Conservation (phyloP, 306 rosid genomes). For the Inga laurina region DNA sequence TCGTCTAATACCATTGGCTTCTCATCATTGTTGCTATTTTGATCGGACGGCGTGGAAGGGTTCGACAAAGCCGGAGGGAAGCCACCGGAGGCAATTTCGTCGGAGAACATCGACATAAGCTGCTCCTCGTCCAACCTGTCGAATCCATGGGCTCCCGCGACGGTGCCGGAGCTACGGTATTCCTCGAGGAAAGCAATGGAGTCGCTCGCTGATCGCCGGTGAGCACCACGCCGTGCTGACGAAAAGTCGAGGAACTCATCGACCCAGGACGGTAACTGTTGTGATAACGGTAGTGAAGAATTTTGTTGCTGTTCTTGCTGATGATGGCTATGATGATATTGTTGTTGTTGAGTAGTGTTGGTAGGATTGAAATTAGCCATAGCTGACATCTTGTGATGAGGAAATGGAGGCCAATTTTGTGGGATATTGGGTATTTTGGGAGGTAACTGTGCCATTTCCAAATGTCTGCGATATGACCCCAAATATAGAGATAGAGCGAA, state of each 20-base stretch:
- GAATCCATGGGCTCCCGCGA: constrained; percentile 39
- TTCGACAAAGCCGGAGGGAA: constrained; percentile 47
- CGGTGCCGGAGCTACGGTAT: constrained; percentile 33
- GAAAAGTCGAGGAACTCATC: constrained; percentile 95
- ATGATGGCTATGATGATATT: not conserved
- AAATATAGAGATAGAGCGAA: constrained; percentile 27
- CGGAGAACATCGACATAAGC: constrained; percentile 83
- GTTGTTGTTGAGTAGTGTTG: constrained; percentile 7
- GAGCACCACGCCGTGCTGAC: constrained; percentile 63
- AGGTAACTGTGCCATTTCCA: constrained; percentile 89
- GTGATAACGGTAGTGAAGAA: constrained; percentile 15
- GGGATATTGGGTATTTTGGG: constrained; percentile 86
- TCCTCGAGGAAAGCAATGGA: constrained; percentile 79
- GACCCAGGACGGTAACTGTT: constrained; percentile 49
- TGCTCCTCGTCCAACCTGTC: constrained; percentile 85
- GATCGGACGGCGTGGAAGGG: constrained; percentile 82
- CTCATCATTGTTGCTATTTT: constrained; percentile 69
- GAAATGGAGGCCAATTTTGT: constrained; percentile 72
- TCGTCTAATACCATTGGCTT: constrained; percentile 45
- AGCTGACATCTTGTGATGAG: constrained; percentile 43
- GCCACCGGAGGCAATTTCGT: constrained; percentile 43
- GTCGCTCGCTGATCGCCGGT: constrained; percentile 81
- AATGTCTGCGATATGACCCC: constrained; percentile 29
- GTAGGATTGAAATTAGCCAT: constrained; percentile 43
- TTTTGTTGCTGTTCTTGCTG: not conserved